Evolutionary conservation across 352 stramenopile genomes (phyloP).

Genomic region (Globisporangium iwayamae): DNA sequence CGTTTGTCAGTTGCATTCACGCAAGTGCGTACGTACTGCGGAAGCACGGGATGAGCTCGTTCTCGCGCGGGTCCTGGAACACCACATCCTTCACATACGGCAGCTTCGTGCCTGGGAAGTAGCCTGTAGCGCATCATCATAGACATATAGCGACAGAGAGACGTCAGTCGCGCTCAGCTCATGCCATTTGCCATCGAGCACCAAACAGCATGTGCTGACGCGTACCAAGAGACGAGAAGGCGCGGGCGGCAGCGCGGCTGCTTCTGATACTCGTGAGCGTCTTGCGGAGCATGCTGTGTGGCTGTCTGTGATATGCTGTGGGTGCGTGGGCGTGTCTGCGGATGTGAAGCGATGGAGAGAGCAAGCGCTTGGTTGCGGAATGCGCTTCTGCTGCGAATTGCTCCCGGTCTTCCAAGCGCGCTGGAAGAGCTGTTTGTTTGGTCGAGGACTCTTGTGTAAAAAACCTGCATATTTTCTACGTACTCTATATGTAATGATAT

Average conservation of each 20-base stretch:
- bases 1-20: not conserved
- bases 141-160: not conserved
- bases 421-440: not conserved
- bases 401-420: not conserved
- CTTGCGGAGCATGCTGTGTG: slow-evolving; percentile 15
- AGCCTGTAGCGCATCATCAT: slow-evolving; percentile 25
- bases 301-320: not conserved
- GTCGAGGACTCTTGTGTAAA: not conserved
- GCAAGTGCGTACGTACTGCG: slow-evolving; percentile 59
- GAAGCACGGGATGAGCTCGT: slow-evolving; percentile 86
- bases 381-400: not conserved
- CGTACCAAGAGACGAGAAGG: slow-evolving; percentile 36
- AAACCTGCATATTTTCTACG: not conserved
- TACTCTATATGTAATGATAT: too few relatives aligned
- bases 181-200: not conserved
- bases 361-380: not conserved
- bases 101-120: slow-evolving; percentile 80
- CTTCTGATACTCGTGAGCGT: slow-evolving; percentile 14
- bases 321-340: not conserved
- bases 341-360: not conserved
- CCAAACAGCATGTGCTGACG: not conserved
- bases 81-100: slow-evolving; percentile 87
- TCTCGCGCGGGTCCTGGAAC: slow-evolving; percentile 84
- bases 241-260: slow-evolving; percentile 8
- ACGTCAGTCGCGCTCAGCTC: not conserved